A percentile compares a stretch with the other conserved stretches of the same genome.
These are phyloP conservation scores for Beta corolliflora DNA, from an alignment of 179 eudicot species.

Conservation along the genomic window DNA sequence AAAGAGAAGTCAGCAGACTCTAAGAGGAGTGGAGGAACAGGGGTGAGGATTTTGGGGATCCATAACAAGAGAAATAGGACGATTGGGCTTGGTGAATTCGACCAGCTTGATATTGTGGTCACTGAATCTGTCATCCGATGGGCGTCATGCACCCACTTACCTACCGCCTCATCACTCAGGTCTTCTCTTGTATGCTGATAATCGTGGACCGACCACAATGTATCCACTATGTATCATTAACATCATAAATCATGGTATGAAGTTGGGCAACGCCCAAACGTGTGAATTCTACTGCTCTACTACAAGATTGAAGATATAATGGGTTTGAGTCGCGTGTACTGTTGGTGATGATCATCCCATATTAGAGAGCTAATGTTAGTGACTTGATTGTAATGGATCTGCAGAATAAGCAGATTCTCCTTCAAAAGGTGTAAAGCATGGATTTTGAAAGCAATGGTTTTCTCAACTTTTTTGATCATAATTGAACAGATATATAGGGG, in stretches of 20 bases:
- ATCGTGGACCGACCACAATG: neutral
- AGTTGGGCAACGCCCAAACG: neutral
- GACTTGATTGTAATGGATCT: conserved; percentile 23
- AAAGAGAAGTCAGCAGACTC: conserved; percentile 37
- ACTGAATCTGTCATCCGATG: conserved; percentile 79
- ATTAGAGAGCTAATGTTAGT: conserved; percentile 27
- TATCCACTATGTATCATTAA: neutral
- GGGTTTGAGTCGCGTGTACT: neutral
- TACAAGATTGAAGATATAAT: conserved; percentile 2
- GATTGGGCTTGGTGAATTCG: conserved; percentile 69
- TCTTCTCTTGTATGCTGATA: conserved; percentile 72
- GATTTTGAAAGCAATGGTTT: conserved; percentile 20
- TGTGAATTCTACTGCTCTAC: conserved; percentile 1
- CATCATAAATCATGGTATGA: conserved; percentile 7
- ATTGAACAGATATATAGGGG: neutral
- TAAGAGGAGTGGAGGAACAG: conserved; percentile 41
- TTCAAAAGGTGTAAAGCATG: conserved; percentile 24
- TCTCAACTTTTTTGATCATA: conserved; percentile 4
- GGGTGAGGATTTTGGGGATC: conserved; percentile 41
- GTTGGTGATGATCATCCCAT: neutral
- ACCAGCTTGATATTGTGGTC: conserved; percentile 56
- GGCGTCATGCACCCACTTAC: conserved; percentile 78
- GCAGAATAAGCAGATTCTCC: conserved; percentile 22
- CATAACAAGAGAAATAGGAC: conserved; percentile 74
- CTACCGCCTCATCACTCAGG: conserved; percentile 59